Percentiles rank a stretch among this genome's conserved stretches.
phyloP scores from a whole-genome alignment of 257 asterid genomes.

The Leptodermis oblonga region DNA sequence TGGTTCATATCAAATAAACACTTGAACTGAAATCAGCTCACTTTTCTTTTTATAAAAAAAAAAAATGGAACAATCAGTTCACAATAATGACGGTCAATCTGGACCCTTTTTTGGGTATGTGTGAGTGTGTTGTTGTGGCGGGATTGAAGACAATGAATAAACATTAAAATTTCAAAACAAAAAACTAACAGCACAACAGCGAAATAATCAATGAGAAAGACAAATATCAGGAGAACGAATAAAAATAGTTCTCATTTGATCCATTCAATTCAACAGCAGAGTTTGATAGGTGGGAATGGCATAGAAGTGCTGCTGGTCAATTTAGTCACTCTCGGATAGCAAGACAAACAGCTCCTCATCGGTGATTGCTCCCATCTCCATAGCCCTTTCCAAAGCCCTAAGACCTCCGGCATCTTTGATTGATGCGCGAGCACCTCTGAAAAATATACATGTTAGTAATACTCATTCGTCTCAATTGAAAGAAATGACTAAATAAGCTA shows the following conservation, averaged over 20 bases:
- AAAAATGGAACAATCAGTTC: too few relatives aligned
- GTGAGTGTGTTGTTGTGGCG: too few relatives aligned
- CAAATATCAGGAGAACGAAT: background rate
- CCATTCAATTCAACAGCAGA: background rate
- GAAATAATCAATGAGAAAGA: background rate
- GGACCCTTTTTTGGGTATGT: too few relatives aligned
- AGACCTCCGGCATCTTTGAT: constrained; percentile 76
- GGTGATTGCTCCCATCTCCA: constrained; percentile 96
- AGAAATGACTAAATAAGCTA: background rate
- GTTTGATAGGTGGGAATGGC: background rate
- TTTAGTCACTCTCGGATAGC: constrained; percentile 76
- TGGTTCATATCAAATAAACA: too few relatives aligned
- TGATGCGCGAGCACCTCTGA: constrained; percentile 86
- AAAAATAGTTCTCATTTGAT: background rate
- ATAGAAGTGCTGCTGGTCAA: constrained; percentile 2
- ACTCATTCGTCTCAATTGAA: background rate
- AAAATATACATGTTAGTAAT: constrained; percentile 4
- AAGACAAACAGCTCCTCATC: constrained; percentile 86
- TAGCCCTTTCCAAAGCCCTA: constrained; percentile 78
- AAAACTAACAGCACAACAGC: background rate
- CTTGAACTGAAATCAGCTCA: too few relatives aligned
- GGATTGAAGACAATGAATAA: background rate
- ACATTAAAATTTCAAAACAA: too few relatives aligned
- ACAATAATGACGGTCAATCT: too few relatives aligned
- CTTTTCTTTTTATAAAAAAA: too few relatives aligned